Conservation (phyloP, 139 green algal genomes). For the Chlorella sp. region DNA sequence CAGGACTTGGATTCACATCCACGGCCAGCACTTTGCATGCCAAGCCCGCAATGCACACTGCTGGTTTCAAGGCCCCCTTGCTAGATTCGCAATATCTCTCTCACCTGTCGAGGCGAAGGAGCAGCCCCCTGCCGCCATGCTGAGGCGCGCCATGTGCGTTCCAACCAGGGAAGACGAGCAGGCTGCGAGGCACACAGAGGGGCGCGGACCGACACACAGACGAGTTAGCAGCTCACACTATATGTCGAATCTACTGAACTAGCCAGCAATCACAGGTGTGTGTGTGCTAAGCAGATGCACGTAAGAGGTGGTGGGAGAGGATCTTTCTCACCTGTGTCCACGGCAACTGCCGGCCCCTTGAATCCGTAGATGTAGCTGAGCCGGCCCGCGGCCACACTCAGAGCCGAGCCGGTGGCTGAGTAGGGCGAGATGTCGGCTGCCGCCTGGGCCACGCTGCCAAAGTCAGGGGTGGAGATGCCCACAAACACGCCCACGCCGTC, state of each 20-base stretch:
- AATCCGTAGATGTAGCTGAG: conserved; percentile 82
- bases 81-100: not conserved
- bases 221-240: conserved; percentile 77
- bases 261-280: not conserved
- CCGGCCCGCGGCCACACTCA: conserved; percentile 80
- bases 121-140: conserved; percentile 32
- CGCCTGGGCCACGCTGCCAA: not conserved
- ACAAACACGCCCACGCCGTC: conserved; percentile 69
- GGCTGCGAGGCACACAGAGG: conserved; percentile 42
- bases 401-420: conserved; percentile 49
- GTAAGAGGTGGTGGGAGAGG: not conserved
- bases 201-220: conserved; percentile 64
- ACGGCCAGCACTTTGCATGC: no score
- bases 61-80: not conserved
- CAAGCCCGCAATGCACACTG: not conserved
- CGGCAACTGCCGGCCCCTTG: conserved; percentile 72
- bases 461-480: conserved; percentile 53
- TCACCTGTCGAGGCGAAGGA: not conserved
- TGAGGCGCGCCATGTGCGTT: conserved; percentile 65
- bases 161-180: conserved; percentile 83
- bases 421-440: conserved; percentile 10
- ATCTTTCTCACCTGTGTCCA: conserved; percentile 70
- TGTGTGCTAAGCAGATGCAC: not conserved
- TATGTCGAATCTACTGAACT: conserved; percentile 62
- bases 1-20: no score